Percentiles rank a stretch among this genome's conserved stretches.
phyloP scores from a whole-genome alignment of 805 yeast species.

The Wickerhamiella qilinensis region DNA sequence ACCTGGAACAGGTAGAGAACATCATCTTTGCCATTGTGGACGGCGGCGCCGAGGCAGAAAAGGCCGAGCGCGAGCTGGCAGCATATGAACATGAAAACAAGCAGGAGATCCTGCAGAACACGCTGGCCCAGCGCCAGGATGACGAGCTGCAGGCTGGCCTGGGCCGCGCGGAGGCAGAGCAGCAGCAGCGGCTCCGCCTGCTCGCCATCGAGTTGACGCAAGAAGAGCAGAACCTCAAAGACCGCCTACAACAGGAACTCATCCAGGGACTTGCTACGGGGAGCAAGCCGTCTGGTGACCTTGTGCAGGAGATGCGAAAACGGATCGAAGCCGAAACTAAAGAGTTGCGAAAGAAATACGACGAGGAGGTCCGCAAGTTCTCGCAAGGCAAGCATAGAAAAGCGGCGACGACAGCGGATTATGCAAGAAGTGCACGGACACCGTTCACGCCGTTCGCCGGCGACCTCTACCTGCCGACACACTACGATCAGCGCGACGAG shows the following conservation, averaged over 20 bases:
- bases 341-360: constrained; percentile 44
- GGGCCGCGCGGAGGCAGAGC: constrained; percentile 57
- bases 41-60: constrained; percentile 54
- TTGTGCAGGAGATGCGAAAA: constrained; percentile 35
- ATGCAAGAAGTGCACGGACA: constrained; percentile 17
- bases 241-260: constrained; percentile 37
- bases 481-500: constrained; percentile 31
- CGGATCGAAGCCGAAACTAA: constrained; percentile 46
- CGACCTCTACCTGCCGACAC: constrained; percentile 45
- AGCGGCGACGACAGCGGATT: constrained; percentile 22
- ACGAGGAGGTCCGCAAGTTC: constrained; percentile 22
- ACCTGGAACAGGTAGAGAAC: constrained; percentile 71
- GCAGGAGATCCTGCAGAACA: constrained; percentile 59
- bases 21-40: constrained; percentile 62
- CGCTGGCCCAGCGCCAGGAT: constrained; percentile 57
- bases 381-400: too few relatives aligned
- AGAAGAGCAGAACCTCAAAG: constrained; percentile 29
- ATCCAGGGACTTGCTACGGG: constrained; percentile 35
- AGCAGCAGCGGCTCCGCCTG: constrained; percentile 31
- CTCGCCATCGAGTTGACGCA: constrained; percentile 51
- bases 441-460: constrained; percentile 96
- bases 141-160: constrained; percentile 42
- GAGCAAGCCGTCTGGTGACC: constrained; percentile 29
- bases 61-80: constrained; percentile 37
- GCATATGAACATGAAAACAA: constrained; percentile 52